A percentile compares a stretch with the other conserved stretches of the same genome.
phyloP scores from a whole-genome alignment of 1,139 yeast genomes.

The Magnusiomyces paraingens region DNA sequence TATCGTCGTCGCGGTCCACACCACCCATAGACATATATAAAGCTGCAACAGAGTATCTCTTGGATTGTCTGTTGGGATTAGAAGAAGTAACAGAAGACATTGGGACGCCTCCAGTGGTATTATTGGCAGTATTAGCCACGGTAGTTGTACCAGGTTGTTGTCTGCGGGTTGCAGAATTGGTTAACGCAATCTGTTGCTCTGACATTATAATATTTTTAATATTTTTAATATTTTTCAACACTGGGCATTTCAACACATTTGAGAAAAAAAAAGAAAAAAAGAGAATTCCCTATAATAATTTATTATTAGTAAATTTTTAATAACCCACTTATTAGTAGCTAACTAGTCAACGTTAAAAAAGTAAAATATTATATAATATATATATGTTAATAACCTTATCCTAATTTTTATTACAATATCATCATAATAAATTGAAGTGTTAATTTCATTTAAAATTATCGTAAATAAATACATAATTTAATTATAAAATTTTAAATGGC shows the following conservation, averaged over 20 bases:
- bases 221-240: background rate
- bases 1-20: constrained; percentile 35
- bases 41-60: constrained; percentile 36
- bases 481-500: background rate
- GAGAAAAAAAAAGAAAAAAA: no score
- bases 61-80: constrained; percentile 29
- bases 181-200: background rate
- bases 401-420: no score
- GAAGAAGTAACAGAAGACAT: constrained; percentile 1
- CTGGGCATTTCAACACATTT: background rate
- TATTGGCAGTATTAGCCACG: background rate
- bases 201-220: background rate
- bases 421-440: no score
- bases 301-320: no score
- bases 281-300: no score
- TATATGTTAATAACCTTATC: no score
- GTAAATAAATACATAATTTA: no score
- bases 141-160: background rate
- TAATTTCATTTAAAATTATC: no score
- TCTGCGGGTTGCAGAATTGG: background rate
- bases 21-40: constrained; percentile 36
- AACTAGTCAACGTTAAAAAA: no score
- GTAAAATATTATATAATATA: no score
- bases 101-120: background rate
- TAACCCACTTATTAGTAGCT: no score